Base-by-base conservation (phyloP, 495 filamentous ascomycete species). In the Lichina pygmaea region DNA sequence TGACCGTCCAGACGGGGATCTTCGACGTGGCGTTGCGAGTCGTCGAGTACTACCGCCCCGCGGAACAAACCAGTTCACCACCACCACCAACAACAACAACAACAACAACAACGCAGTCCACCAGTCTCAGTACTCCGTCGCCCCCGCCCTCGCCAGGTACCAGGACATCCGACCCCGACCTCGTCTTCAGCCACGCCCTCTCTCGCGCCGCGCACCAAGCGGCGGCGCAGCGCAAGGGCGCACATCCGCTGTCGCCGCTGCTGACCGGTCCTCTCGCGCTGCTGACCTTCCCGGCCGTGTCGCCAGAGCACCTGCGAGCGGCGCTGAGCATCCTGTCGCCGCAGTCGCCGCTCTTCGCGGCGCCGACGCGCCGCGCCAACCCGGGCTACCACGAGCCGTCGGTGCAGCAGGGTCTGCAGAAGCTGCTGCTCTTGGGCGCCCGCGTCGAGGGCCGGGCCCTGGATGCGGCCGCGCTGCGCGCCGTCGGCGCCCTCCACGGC, bases 1-100 rank as follows among this genome's bases (percentile, higher is more conserved):
- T 84, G 55, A 75, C 86, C 12, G 64, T 95, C 43, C 77, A 84
- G 56, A 81, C 80, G n/a, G 73, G 78, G 51, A 85, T 95, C 44
- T 86, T 97, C 63, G 74, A 74, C 49, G 66, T 77, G 12, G 89
- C 86, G 4, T 60, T 93, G 34, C 72, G 75, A 47, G 71, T 94
- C 42, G 77, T 85, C 46, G 89, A 95, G 55, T 85, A 79, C 60
- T 93, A 78, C 68, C 66, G 78, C 39, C 77, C 82, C 5, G 64
- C 52, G 30, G 43, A 51, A 24, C 24, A 24, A 24, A 1, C 2
- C 24, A 24, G 24, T 4, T 24, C 24, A 24, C 24, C 4, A 24
- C 24, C 24, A 24, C 24, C 24, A 24, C 2, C 24, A 24, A 1
- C 24, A 24, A 4, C 24, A 24, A 1, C 24, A 24, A 24, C 24